Evolutionary conservation across 2,329 filamentous ascomycete species (phyloP), one percentile per base, ranked within the genome.

Genomic region (Acephala macrosclerotiorum): DNA sequence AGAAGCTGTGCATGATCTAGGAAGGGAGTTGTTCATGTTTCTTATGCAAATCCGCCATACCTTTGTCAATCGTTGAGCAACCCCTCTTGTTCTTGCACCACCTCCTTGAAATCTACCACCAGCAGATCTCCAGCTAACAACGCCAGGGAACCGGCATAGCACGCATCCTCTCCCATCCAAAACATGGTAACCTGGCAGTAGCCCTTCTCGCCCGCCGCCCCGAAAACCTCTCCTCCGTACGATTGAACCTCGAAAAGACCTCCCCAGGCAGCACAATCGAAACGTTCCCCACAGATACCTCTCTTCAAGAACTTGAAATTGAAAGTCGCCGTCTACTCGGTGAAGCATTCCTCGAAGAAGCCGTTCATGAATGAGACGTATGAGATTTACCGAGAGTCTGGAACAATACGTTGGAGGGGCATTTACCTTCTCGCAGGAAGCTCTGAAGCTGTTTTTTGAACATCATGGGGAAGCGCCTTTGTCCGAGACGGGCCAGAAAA

Each of bases 361-460:
- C 83, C 85, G 0, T 87, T 87, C 74, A 76, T 87, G 56, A 77
- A 83, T 49, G 84, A 86, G 70, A 86, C 84, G 0, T 79, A 82
- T 29, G 81, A 85, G 26, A 2, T 85, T 84, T 70, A 81, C 77
- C 51, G 74, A 80, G 1, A 83, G 79, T 58, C 68, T 88, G 65
- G 80, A 83, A 60, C 79, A 78, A 0, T 88, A 86, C 74, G 84
- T 83, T 1, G 84, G 84, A 2, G 85, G 85, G 0, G 84, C 85
- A 1, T 84, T 88, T 69, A 79, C 81, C 0, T 88, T 88, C 69
- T 77, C 81, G 0, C 85, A 88, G 70, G 81, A 86, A 69, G 78
- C 80, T 1, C 64, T 87, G 53, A 83, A 81, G 72, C 71, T 83
- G 8, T 80, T 87, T 60, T 85, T 86, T 67, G 80, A 77, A 0